These are phyloP conservation scores for Limnanthes douglasii DNA, from an alignment of 345 rosid species.

Conservation along the genomic window DNA sequence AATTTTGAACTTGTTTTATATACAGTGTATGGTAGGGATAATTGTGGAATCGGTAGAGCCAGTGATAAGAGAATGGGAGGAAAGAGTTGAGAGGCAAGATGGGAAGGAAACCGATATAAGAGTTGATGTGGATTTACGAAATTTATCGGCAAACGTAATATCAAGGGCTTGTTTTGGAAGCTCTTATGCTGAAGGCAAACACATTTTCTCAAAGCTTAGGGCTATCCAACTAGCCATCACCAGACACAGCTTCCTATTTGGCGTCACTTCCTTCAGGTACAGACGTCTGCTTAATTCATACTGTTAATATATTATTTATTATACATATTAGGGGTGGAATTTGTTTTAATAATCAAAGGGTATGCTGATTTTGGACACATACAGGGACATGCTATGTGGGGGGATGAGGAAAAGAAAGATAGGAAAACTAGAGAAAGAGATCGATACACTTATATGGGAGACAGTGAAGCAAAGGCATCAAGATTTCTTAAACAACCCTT, in stretches of 20 bases:
- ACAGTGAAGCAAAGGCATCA: conserved; percentile 38
- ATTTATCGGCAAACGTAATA: conserved; percentile 43
- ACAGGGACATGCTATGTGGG: conserved; percentile 20
- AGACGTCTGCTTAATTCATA: too few species aligned
- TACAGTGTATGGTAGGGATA: conserved; percentile 52
- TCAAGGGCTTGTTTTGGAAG: conserved; percentile 56
- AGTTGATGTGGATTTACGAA: conserved; percentile 32
- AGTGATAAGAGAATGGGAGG: conserved; percentile 42
- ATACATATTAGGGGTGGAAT: too few species aligned
- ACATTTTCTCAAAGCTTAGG: conserved; percentile 40
- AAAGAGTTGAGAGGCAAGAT: conserved; percentile 13
- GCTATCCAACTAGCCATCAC: conserved; percentile 35
- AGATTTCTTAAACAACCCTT: conserved; percentile 18
- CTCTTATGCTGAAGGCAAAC: conserved; percentile 32
- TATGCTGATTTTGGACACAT: too few species aligned
- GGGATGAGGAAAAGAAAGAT: conserved; percentile 22
- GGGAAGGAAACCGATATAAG: conserved; percentile 21
- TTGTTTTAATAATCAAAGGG: too few species aligned
- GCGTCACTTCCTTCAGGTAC: conserved; percentile 22
- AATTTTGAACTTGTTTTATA: not conserved
- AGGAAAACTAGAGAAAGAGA: conserved; percentile 35
- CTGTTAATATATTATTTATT: too few species aligned
- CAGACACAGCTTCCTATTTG: conserved; percentile 17
- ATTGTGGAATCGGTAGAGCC: conserved; percentile 37
- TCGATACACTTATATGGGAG: conserved; percentile 56